Evolutionary conservation across 2,329 filamentous ascomycete genomes (phyloP).

Genomic region (Pyrenophora teres): DNA sequence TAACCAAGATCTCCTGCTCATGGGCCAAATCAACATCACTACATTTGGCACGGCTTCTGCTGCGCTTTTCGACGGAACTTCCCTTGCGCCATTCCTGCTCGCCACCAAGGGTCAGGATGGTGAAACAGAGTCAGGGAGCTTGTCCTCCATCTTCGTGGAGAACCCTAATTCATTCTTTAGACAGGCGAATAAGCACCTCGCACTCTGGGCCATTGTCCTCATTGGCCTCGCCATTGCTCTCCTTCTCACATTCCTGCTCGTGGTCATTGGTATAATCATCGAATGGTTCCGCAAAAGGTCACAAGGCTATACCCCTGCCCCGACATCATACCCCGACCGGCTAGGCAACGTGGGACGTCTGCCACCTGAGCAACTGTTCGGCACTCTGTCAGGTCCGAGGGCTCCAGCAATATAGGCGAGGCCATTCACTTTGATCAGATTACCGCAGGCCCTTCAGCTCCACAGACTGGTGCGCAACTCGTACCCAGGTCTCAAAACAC

Average conservation of each 20-base stretch:
- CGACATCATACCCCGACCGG: slow-evolving; percentile 59
- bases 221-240: slow-evolving; percentile 81
- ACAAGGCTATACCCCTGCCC: slow-evolving; percentile 80
- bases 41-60: slow-evolving; percentile 81
- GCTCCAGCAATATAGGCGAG: slow-evolving; percentile 38
- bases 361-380: slow-evolving; percentile 53
- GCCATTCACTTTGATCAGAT: no score
- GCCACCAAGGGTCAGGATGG: slow-evolving; percentile 64
- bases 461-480: neutral
- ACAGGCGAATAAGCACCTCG: slow-evolving; percentile 62
- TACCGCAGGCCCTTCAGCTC: neutral
- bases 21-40: slow-evolving; percentile 78
- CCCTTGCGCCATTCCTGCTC: slow-evolving; percentile 77
- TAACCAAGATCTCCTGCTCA: slow-evolving; percentile 76
- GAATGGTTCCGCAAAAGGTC: slow-evolving; percentile 77
- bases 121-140: slow-evolving; percentile 67
- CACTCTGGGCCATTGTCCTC: slow-evolving; percentile 77
- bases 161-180: slow-evolving; percentile 74
- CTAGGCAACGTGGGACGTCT: slow-evolving; percentile 56
- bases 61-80: slow-evolving; percentile 83
- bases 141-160: slow-evolving; percentile 83
- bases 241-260: slow-evolving; percentile 75
- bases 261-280: slow-evolving; percentile 73
- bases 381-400: slow-evolving; percentile 40
- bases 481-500: neutral